Percentiles rank a stretch among this genome's conserved stretches.
These are phyloP conservation scores for Logfia minima DNA, from an alignment of 129 eudicot genomes.

Conservation along the genomic window DNA sequence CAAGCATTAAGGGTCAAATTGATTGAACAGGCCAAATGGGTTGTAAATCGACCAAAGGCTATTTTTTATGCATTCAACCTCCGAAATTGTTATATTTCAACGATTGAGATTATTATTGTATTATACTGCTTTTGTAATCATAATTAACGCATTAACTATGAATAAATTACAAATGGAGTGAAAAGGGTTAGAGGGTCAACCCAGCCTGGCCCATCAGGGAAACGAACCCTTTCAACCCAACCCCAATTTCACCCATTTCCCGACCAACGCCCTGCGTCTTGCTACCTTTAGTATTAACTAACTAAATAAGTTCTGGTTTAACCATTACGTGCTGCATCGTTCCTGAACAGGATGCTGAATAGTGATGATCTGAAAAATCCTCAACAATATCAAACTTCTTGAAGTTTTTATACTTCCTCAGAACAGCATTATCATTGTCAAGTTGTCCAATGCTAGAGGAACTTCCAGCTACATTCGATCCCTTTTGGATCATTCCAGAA, in stretches of 20 bases:
- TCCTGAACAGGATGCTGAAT: slow-evolving; percentile 27
- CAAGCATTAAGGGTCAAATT: not conserved
- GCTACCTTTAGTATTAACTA: not conserved
- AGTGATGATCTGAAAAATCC: slow-evolving; percentile 69
- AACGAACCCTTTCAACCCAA: not conserved
- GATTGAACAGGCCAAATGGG: not conserved
- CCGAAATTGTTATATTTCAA: not conserved
- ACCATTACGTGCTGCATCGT: slow-evolving; percentile 37
- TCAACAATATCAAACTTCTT: slow-evolving; percentile 75
- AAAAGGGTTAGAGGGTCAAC: not conserved
- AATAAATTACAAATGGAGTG: not conserved
- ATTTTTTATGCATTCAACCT: not conserved
- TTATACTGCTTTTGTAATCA: not conserved
- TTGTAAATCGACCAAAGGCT: not conserved
- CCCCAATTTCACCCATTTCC: not conserved
- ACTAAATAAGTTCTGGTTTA: not conserved
- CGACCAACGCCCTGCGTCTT: not conserved
- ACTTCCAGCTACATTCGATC: not conserved
- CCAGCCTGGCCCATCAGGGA: not conserved
- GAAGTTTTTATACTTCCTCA: slow-evolving; percentile 43
- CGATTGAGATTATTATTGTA: not conserved
- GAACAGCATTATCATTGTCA: slow-evolving; percentile 38
- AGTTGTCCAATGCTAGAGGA: not conserved
- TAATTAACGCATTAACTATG: not conserved
- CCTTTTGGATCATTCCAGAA: slow-evolving; percentile 19